These are phyloP conservation scores for Yarrowia bubula DNA, from an alignment of 805 yeast species.

Conservation along the genomic window DNA sequence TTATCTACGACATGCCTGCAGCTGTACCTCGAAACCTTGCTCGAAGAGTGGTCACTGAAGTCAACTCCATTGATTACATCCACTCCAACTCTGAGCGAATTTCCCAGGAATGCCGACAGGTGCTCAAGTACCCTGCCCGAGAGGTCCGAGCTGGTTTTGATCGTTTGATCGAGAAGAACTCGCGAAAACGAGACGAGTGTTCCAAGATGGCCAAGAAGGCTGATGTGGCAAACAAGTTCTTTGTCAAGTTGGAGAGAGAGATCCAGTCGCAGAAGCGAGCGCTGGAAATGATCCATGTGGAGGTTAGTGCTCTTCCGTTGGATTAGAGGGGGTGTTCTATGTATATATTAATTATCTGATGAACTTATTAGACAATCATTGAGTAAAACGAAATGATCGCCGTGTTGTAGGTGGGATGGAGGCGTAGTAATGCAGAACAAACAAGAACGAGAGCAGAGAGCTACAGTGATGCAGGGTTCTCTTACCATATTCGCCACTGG, in stretches of 20 bases:
- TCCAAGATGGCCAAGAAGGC: slow-evolving; percentile 54
- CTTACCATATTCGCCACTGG: no score
- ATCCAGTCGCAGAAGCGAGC: slow-evolving; percentile 45
- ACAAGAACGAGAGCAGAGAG: no score
- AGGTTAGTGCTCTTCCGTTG: neutral
- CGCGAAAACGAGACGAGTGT: slow-evolving; percentile 55
- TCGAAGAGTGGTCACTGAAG: slow-evolving; percentile 59
- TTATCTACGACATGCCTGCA: slow-evolving; percentile 78
- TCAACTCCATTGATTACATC: slow-evolving; percentile 70
- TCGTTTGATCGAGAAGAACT: slow-evolving; percentile 59
- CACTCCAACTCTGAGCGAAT: slow-evolving; percentile 75
- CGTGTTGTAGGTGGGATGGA: no score
- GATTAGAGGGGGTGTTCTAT: neutral
- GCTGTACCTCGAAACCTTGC: slow-evolving; percentile 86
- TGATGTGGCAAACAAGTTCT: slow-evolving; percentile 55
- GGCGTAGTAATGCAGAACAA: no score
- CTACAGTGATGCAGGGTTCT: no score
- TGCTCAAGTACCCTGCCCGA: slow-evolving; percentile 74
- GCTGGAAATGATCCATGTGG: slow-evolving; percentile 7
- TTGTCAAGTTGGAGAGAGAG: slow-evolving; percentile 49
- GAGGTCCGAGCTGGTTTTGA: slow-evolving; percentile 75
- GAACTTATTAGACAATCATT: no score
- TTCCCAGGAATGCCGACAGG: slow-evolving; percentile 77
- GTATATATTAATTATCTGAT: neutral
- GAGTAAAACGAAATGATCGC: no score